Evolutionary conservation across 2,329 filamentous ascomycete genomes (phyloP), one percentile per base, ranked within the genome.

Genomic region (Beauveria asiatica): DNA sequence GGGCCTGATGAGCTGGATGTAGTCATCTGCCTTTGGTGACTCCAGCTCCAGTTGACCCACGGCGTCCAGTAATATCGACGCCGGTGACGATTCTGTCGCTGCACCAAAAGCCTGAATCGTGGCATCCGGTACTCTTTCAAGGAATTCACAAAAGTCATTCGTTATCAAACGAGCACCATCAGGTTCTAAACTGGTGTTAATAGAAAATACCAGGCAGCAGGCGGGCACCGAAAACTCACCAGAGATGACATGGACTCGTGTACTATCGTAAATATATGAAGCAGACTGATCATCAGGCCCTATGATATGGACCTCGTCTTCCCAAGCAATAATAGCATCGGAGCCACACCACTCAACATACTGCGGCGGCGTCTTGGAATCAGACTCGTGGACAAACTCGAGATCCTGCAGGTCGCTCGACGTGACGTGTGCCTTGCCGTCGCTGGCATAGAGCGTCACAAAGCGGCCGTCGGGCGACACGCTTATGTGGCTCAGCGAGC

Each of bases 321-420:
- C 94, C 94, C 94, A 99, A 0, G 92, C 92, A 67, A 99, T 85
- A 30, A 96, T 89, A 16, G 92, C 91, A 73, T 97, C 93, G 67
- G 94, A 93, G 5, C 94, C 94, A 72, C 94, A 99, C 94, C 94
- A 99, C 67, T 94, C 88, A 63, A 99, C 82, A 64, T 94, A 90
- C 67, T 90, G 88, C 3, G 94, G 94, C 1, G 87, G 81, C 5
- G 91, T 96, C 71, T 88, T 88, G 10, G 90, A 92, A 65, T 87
- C 87, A 1, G 92, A 93, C 68, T 96, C 86, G 70, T 97, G 93
- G 74, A 97, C 92, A 70, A 92, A 93, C 63, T 96, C 79, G 61
- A 92, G 87, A 68, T 89, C 92, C 70, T 96, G 92, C 71, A 97
- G 97, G 72, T 99, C 93, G 68, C 91, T 93, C 52, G 90, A 94